phyloP scores from a whole-genome alignment of 805 yeast species.

The Kodamaea laetipori region DNA sequence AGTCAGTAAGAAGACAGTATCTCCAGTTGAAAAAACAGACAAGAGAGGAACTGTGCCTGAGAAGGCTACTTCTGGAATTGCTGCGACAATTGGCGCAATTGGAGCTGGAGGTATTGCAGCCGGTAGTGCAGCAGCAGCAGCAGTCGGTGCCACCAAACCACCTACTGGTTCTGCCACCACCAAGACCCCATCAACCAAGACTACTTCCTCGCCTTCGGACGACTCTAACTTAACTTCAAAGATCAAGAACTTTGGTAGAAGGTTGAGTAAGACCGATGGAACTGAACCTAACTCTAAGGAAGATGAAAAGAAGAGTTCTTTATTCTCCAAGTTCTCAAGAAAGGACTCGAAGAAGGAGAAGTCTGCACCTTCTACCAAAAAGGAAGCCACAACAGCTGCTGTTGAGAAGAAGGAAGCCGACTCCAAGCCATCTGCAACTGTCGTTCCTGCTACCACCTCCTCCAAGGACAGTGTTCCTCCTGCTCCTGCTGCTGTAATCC shows the following conservation, averaged over 20 bases:
- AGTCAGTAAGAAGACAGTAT: constrained; percentile 12
- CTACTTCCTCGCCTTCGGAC: background rate
- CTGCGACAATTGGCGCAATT: constrained; percentile 20
- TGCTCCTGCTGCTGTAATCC: background rate
- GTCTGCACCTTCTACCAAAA: background rate
- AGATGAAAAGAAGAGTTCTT: constrained; percentile 5
- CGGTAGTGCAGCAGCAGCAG: constrained; percentile 32
- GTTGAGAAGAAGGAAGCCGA: background rate
- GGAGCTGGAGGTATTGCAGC: constrained; percentile 29
- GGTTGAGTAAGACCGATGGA: constrained; percentile 16
- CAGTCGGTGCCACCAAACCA: constrained; percentile 22
- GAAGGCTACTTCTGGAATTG: constrained; percentile 18
- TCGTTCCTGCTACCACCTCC: background rate
- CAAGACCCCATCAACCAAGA: constrained; percentile 21
- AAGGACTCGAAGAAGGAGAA: constrained; percentile 11
- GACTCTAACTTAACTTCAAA: constrained; percentile 7
- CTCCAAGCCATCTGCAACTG: background rate
- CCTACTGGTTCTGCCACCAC: too few relatives aligned
- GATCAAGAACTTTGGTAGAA: constrained; percentile 21
- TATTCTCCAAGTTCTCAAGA: constrained; percentile 7
- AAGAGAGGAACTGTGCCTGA: constrained; percentile 15
- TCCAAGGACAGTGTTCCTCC: background rate
- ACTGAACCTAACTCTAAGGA: constrained; percentile 11
- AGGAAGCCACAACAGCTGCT: background rate
- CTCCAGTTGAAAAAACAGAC: constrained; percentile 3